Evolutionary conservation across 139 green algal species (phyloP), one percentile per base, ranked within the genome.

Genomic region (Chlorella sp.): DNA sequence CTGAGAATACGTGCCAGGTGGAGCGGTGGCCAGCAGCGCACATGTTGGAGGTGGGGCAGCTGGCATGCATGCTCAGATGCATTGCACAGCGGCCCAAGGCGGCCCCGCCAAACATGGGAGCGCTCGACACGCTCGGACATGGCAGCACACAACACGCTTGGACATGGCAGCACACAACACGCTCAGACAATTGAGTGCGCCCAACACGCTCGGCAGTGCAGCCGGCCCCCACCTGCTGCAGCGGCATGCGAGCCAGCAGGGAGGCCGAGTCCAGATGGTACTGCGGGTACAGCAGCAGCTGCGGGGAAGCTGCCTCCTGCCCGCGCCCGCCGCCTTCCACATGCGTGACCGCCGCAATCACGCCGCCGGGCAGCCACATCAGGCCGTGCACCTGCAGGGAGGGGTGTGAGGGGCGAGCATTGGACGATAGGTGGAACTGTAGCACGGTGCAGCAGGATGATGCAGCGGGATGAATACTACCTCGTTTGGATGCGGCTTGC

Each of bases 191-290:
- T n/a, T n/a, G n/a, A n/a, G n/a, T n/a, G n/a, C n/a, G n/a, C n/a
- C n/a, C n/a, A n/a, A n/a, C n/a, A n/a, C n/a, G n/a, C n/a, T n/a
- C n/a, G n/a, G n/a, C n/a, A n/a, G n/a, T 26, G 51, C 51, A 11
- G 2, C 14, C 4, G 51, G 13, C 13, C 24, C 51, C 51, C 51
- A 87, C 89, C 90, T 91, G 82, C 36, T 67, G 54, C 32, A 94
- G 78, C 8, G 73, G 85, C 77, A 87, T 90, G 44, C 83, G 73
- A 0, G 80, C 90, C n/a, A 99, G 89, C 17, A 98, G 83, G 3
- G 94, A 96, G 17, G 89, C 89, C 30, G 93, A 86, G 90, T 99
- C 96, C 78, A 99, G 88, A 80, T 98, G 96, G 86, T 93, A 95
- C 3, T 93, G 89, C 1, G 96, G 95, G 82, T 97, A 96, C 68